Conservation (phyloP, 768 basidiomycete genomes). For the Suillus weaverae region DNA sequence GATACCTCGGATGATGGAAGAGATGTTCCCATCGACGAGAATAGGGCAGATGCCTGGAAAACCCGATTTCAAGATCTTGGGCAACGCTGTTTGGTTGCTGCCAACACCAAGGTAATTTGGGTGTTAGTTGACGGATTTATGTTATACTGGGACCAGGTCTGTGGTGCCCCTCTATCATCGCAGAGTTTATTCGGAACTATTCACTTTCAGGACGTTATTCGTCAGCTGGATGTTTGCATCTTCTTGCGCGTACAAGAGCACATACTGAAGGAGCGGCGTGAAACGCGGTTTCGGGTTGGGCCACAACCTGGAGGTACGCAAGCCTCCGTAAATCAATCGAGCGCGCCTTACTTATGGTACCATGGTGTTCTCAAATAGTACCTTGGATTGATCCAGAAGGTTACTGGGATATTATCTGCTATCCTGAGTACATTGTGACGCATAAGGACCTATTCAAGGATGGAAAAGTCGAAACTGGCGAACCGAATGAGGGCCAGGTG, state of each 20-base stretch:
- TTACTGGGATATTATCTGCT: constrained; percentile 93
- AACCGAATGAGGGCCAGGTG: constrained; percentile 42
- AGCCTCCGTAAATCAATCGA: constrained; percentile 9
- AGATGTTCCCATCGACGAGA: constrained; percentile 57
- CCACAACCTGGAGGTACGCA: constrained; percentile 86
- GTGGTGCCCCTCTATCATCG: neutral
- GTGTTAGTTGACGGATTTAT: constrained; percentile 92
- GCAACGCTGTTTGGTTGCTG: constrained; percentile 37
- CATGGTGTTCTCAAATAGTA: constrained; percentile 16
- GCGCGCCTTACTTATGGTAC: constrained; percentile 7
- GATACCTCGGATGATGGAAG: constrained; percentile 89
- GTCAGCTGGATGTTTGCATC: constrained; percentile 72
- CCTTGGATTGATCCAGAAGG: constrained; percentile 85
- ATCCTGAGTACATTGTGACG: constrained; percentile 87
- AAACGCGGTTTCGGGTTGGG: constrained; percentile 61
- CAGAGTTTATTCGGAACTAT: neutral
- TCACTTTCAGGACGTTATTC: constrained; percentile 57
- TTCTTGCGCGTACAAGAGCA: constrained; percentile 85
- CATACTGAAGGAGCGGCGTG: constrained; percentile 68
- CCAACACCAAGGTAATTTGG: constrained; percentile 62
- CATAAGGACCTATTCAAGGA: constrained; percentile 69
- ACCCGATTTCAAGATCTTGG: constrained; percentile 50
- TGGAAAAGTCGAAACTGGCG: constrained; percentile 75
- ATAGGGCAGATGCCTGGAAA: constrained; percentile 49
- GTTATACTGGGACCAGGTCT: constrained; percentile 84